Conservation (phyloP, 2,329 filamentous ascomycete species). For the Verticillium zaregamsianum region DNA sequence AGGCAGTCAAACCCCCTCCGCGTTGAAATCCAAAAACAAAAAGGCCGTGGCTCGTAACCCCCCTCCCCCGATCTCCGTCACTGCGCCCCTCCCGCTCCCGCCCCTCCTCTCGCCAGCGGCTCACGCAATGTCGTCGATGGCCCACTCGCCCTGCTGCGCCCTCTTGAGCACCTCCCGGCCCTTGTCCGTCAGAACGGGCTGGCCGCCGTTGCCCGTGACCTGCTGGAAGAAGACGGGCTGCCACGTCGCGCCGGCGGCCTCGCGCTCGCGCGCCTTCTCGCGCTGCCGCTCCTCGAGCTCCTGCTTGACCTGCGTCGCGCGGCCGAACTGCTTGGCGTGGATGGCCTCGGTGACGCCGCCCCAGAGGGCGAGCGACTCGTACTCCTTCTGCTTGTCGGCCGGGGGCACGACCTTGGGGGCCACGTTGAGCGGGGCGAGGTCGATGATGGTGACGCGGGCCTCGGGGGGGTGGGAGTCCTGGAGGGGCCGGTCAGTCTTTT, state of each 20-base stretch:
- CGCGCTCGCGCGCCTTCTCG: constrained; percentile 75
- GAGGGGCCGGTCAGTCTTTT: background rate
- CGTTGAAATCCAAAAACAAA: background rate
- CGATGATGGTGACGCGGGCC: constrained; percentile 73
- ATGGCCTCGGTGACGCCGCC: constrained; percentile 83
- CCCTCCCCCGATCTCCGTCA: background rate
- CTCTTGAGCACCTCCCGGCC: constrained; percentile 45
- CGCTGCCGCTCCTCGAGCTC: constrained; percentile 90
- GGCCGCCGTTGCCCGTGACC: constrained; percentile 49
- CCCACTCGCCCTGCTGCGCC: constrained; percentile 51
- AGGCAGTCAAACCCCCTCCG: too few relatives aligned
- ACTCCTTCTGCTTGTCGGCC: constrained; percentile 70
- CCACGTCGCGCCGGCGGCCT: constrained; percentile 66
- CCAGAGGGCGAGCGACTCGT: constrained; percentile 91
- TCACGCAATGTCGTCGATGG: constrained; percentile 38
- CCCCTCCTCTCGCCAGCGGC: background rate
- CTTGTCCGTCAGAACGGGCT: constrained; percentile 51
- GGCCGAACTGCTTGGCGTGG: constrained; percentile 71
- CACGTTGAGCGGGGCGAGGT: constrained; percentile 78
- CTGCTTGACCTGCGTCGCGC: constrained; percentile 82
- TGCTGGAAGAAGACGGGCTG: constrained; percentile 83
- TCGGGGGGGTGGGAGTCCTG: constrained; percentile 46
- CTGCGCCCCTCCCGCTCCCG: background rate
- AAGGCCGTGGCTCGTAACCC: background rate
- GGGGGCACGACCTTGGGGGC: constrained; percentile 78